These are phyloP conservation scores for Cenococcum geophilum DNA, from an alignment of 495 filamentous ascomycete genomes.

Conservation along the genomic window DNA sequence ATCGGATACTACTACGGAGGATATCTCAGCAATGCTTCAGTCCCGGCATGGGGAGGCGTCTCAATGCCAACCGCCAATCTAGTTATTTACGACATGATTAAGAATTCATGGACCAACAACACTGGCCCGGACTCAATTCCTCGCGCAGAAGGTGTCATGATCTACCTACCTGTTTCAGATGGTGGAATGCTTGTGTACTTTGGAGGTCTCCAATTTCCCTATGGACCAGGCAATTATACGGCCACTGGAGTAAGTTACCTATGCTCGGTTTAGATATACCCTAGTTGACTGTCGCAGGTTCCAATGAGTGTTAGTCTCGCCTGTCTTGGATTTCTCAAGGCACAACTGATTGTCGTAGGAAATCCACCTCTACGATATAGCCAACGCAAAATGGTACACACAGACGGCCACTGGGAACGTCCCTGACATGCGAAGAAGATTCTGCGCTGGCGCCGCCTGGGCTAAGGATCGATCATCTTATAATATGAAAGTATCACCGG, in stretches of 20 bases:
- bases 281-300: conserved; percentile 1
- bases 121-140: conserved; percentile 41
- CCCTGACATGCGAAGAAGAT: conserved; percentile 44
- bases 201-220: conserved; percentile 41
- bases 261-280: neutral
- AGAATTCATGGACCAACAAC: conserved; percentile 39
- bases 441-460: conserved; percentile 50
- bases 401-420: conserved; percentile 46
- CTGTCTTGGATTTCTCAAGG: conserved; percentile 3
- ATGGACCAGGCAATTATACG: conserved; percentile 22
- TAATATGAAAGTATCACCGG: conserved; percentile 44
- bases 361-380: conserved; percentile 50
- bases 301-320: conserved; percentile 21
- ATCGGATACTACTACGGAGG: conserved; percentile 45
- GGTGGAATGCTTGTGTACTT: conserved; percentile 48
- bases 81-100: conserved; percentile 45
- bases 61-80: conserved; percentile 36
- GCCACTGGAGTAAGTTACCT: conserved; percentile 12
- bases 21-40: conserved; percentile 43
- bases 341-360: conserved; percentile 27
- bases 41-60: conserved; percentile 41
- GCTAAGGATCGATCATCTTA: conserved; percentile 47
- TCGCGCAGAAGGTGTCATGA: conserved; percentile 43
- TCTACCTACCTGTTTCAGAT: conserved; percentile 48
- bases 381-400: conserved; percentile 47